Percentiles rank a stretch among this genome's conserved stretches.
These are phyloP conservation scores for Cryptococcus hybrid DNA, from an alignment of 1,284 basidiomycete species.

Conservation along the genomic window DNA sequence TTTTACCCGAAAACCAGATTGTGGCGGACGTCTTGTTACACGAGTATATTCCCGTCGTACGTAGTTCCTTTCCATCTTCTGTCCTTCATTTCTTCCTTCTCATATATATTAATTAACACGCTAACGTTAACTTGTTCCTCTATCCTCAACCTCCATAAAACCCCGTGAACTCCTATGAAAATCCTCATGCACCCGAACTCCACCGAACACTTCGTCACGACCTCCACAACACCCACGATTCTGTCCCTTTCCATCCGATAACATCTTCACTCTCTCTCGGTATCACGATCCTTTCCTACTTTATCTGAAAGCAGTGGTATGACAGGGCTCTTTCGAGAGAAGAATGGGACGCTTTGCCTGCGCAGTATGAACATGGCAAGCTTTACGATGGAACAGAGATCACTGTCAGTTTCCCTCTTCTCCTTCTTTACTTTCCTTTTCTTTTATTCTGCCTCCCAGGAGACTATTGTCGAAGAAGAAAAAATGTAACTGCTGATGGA, in stretches of 20 bases:
- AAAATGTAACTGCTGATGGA: not conserved
- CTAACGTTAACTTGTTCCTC: not conserved
- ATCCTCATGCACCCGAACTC: too few species aligned
- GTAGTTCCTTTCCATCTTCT: slow-evolving; percentile 2
- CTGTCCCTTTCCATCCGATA: slow-evolving; percentile 10
- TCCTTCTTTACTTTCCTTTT: too few species aligned
- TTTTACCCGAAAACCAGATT: slow-evolving; percentile 22
- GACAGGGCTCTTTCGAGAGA: slow-evolving; percentile 12
- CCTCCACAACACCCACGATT: too few species aligned
- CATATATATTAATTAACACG: not conserved
- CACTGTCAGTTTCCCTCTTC: slow-evolving; percentile 6
- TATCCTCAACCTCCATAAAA: not conserved
- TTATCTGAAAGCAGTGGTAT: slow-evolving; percentile 8
- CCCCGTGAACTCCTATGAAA: not conserved
- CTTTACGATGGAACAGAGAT: slow-evolving; percentile 21
- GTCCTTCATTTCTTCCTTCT: not conserved
- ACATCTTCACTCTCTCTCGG: slow-evolving; percentile 1
- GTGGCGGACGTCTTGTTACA: slow-evolving; percentile 22
- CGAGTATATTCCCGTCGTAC: slow-evolving; percentile 21
- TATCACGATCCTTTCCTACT: not conserved
- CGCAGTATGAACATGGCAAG: slow-evolving; percentile 11
- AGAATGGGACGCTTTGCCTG: slow-evolving; percentile 19
- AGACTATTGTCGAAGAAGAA: not conserved
- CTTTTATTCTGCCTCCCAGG: too few species aligned
- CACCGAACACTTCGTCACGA: too few species aligned